phyloP scores from a whole-genome alignment of 768 basidiomycete genomes.

The Lentinula guzmanii region DNA sequence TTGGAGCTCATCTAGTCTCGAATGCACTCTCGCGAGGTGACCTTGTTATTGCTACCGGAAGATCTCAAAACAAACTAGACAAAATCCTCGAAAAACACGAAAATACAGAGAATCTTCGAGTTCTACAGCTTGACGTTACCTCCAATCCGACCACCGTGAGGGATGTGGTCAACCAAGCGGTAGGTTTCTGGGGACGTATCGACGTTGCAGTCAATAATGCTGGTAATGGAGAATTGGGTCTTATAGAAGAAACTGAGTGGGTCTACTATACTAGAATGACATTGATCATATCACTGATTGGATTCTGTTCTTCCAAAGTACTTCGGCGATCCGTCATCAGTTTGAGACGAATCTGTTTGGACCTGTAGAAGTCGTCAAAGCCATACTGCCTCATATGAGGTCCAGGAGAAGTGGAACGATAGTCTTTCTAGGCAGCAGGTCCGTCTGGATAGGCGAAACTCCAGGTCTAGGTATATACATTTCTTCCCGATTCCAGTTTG shows the following conservation, averaged over 20 bases:
- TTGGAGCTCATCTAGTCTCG: slow-evolving; percentile 46
- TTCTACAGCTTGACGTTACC: slow-evolving; percentile 47
- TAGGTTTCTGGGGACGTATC: slow-evolving; percentile 42
- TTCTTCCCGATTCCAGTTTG: background rate
- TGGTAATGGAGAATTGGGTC: slow-evolving; percentile 35
- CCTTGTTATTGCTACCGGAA: slow-evolving; percentile 55
- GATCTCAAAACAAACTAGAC: slow-evolving; percentile 35
- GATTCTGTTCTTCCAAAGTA: background rate
- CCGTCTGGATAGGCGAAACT: slow-evolving; percentile 42
- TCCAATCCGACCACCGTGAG: slow-evolving; percentile 36
- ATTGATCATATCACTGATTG: background rate
- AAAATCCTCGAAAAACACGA: slow-evolving; percentile 21
- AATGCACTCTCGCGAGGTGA: slow-evolving; percentile 50
- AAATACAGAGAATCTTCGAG: slow-evolving; percentile 27
- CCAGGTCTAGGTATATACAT: background rate
- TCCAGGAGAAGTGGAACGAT: slow-evolving; percentile 34
- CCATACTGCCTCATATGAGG: slow-evolving; percentile 48
- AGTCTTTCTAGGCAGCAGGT: slow-evolving; percentile 50
- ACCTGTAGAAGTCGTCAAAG: slow-evolving; percentile 45
- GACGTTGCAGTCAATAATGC: slow-evolving; percentile 68
- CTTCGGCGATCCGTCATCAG: slow-evolving; percentile 20
- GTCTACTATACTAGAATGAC: background rate
- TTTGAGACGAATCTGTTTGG: slow-evolving; percentile 49
- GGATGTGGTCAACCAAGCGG: slow-evolving; percentile 37
- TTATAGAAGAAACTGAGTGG: slow-evolving; percentile 57